These are phyloP conservation scores for Setomelanomma holmii DNA, from an alignment of 2,329 filamentous ascomycete genomes.

Conservation along the genomic window DNA sequence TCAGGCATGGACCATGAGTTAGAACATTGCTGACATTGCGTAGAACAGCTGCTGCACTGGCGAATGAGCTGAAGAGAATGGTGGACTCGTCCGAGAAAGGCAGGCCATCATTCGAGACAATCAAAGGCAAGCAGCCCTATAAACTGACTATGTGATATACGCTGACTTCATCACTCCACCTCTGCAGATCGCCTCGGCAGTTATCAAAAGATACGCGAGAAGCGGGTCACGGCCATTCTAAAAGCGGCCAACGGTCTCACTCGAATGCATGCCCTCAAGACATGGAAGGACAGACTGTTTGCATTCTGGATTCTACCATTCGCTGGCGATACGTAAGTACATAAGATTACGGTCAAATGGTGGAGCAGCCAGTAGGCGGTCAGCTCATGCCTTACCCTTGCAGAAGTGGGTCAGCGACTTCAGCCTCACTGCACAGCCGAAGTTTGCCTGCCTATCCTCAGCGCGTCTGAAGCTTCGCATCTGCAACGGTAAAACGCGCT, in stretches of 20 bases:
- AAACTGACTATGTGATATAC: no score
- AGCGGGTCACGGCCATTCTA: slow-evolving; percentile 4
- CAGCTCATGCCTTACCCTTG: no score
- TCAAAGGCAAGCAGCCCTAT: no score
- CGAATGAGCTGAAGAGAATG: slow-evolving; percentile 19
- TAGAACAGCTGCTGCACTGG: slow-evolving; percentile 21
- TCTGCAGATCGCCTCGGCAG: slow-evolving; percentile 12
- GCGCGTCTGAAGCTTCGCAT: no score
- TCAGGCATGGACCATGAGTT: no score
- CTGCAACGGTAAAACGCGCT: no score
- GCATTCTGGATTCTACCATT: slow-evolving; percentile 14
- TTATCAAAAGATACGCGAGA: slow-evolving; percentile 17
- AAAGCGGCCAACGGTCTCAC: slow-evolving; percentile 12
- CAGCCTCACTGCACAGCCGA: no score
- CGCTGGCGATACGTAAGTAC: slow-evolving; percentile 17
- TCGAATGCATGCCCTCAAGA: slow-evolving; percentile 14
- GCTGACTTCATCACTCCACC: no score
- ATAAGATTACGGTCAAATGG: background rate
- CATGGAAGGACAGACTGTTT: slow-evolving; percentile 16
- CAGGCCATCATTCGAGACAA: slow-evolving; percentile 12
- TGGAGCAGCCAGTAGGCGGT: no score
- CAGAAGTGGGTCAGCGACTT: no score
- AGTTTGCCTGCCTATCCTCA: no score
- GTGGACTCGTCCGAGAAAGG: slow-evolving; percentile 12
- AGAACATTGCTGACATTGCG: background rate